phyloP scores from a whole-genome alignment of 306 rosid genomes.

The Quercus suber region DNA sequence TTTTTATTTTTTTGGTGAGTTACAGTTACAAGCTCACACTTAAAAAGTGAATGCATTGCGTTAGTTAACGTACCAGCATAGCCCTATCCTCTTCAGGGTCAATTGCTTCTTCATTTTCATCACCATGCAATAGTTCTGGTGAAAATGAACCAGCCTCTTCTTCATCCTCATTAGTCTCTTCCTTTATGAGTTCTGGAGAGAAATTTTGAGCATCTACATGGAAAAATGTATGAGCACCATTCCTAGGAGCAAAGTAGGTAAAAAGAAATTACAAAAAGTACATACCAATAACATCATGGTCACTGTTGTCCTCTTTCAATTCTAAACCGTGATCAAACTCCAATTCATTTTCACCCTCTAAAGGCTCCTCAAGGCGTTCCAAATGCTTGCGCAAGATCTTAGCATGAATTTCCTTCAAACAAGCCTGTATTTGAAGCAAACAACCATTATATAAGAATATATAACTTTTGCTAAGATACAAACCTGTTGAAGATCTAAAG shows the following conservation, averaged over 20 bases:
- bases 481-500: constrained; percentile 7
- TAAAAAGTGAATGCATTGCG: neutral
- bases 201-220: constrained; percentile 50
- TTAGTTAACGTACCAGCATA: constrained; percentile 41
- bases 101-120: constrained; percentile 80
- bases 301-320: constrained; percentile 42
- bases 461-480: neutral
- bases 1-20: neutral
- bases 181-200: constrained; percentile 69
- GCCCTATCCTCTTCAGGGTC: constrained; percentile 96
- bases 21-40: constrained; percentile 4
- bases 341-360: constrained; percentile 48
- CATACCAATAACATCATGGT: constrained; percentile 54
- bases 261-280: constrained; percentile 10
- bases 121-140: constrained; percentile 77
- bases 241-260: neutral
- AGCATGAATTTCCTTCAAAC: constrained; percentile 86
- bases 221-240: neutral
- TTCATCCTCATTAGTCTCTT: constrained; percentile 54
- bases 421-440: constrained; percentile 58
- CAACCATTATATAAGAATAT: constrained; percentile 12
- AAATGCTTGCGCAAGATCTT: constrained; percentile 78
- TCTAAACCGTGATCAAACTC: constrained; percentile 33
- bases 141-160: constrained; percentile 85
- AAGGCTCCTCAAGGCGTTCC: constrained; percentile 62